phyloP scores from a whole-genome alignment of 306 rosid genomes.

The Erythrophleum fordii region DNA sequence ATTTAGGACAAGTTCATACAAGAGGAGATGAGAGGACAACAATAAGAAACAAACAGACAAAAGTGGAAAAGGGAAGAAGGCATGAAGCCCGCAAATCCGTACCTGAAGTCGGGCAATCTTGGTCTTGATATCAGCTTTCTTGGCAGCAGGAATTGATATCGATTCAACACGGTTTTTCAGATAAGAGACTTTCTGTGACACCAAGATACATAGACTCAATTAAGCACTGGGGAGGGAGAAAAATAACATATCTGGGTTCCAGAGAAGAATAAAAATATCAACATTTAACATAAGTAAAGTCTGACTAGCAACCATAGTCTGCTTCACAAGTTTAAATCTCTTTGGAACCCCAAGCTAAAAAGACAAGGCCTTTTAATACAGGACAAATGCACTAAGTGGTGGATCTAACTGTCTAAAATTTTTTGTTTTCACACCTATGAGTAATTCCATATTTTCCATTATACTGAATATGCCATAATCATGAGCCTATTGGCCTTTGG shows the following conservation, averaged over 20 bases:
- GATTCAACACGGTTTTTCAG: slow-evolving; percentile 82
- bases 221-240: slow-evolving; percentile 1
- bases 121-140: slow-evolving; percentile 77
- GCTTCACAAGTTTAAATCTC: not conserved
- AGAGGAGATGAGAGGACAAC: slow-evolving; percentile 1
- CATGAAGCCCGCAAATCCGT: slow-evolving; percentile 10
- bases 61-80: slow-evolving; percentile 1
- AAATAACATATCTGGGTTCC: slow-evolving; percentile 1
- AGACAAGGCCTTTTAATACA: not conserved
- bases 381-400: slow-evolving; percentile 16
- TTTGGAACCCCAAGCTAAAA: slow-evolving; percentile 7
- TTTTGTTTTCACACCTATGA: not conserved
- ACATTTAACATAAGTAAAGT: not conserved
- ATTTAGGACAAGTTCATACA: not conserved
- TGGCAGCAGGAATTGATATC: slow-evolving; percentile 82
- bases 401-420: not conserved
- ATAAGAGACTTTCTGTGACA: slow-evolving; percentile 73
- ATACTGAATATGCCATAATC: not conserved
- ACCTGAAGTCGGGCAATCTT: slow-evolving; percentile 85
- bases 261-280: not conserved
- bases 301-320: not conserved
- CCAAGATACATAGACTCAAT: slow-evolving; percentile 1
- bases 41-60: slow-evolving; percentile 13
- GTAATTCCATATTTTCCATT: not conserved
- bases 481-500: not conserved